These are phyloP conservation scores for Aspergillus clavatus DNA, from an alignment of 2,329 filamentous ascomycete species.

Conservation along the genomic window DNA sequence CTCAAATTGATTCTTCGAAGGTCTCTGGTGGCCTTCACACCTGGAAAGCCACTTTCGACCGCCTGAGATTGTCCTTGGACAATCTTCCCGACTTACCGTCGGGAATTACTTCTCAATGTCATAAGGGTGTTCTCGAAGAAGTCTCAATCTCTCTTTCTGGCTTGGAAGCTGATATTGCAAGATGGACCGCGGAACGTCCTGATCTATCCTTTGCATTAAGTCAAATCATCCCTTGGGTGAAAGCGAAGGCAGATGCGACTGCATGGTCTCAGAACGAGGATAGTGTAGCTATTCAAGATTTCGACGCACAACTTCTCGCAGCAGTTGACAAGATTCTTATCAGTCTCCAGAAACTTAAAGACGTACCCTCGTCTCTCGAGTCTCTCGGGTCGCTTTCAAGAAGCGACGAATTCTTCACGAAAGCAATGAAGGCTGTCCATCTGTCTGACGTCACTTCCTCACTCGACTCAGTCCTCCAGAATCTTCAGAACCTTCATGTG, in stretches of 20 bases:
- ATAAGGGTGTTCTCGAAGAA: constrained; percentile 27
- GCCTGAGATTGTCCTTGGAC: constrained; percentile 41
- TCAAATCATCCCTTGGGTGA: constrained; percentile 64
- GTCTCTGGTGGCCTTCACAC: constrained; percentile 46
- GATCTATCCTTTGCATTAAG: constrained; percentile 60
- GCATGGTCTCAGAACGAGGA: constrained; percentile 10
- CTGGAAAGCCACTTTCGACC: constrained; percentile 49
- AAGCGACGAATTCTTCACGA: constrained; percentile 50
- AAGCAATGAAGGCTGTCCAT: constrained; percentile 57
- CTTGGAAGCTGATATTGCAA: constrained; percentile 41
- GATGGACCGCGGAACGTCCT: constrained; percentile 47
- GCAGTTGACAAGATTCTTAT: constrained; percentile 74
- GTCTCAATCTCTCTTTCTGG: constrained; percentile 24
- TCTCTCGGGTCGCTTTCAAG: constrained; percentile 60
- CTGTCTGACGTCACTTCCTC: constrained; percentile 50
- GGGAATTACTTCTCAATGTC: constrained; percentile 39
- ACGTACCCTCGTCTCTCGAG: constrained; percentile 56
- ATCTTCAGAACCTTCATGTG: constrained; percentile 45
- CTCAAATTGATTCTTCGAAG: constrained; percentile 46
- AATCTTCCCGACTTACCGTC: constrained; percentile 48
- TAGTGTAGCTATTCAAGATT: constrained; percentile 35
- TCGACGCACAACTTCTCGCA: constrained; percentile 57
- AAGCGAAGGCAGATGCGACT: constrained; percentile 24
- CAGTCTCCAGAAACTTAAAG: constrained; percentile 63
- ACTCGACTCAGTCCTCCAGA: constrained; percentile 42